Evolutionary conservation across 2,329 filamentous ascomycete genomes (phyloP).

Genomic region (Fusarium tricinctum): DNA sequence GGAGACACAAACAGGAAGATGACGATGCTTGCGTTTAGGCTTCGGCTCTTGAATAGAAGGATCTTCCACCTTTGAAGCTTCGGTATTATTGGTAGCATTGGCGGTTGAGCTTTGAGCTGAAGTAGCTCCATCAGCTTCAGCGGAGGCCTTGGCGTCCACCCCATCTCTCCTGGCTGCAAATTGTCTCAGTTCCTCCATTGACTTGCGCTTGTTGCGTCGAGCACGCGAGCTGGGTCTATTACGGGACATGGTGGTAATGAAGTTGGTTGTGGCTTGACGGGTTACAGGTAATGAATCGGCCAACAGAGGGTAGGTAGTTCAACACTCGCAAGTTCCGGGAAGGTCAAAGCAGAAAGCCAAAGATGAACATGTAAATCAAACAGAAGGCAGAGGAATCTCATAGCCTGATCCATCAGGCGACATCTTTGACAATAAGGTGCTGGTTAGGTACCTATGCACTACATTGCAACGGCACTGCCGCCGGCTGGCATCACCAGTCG

Average conservation of each 20-base stretch:
- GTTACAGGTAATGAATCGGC: too few relatives aligned
- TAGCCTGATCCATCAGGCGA: too few relatives aligned
- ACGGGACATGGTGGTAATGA: slow-evolving; percentile 7
- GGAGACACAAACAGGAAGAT: slow-evolving; percentile 11
- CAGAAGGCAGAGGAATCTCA: not conserved
- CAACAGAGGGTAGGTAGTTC: not conserved
- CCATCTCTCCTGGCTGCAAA: not conserved
- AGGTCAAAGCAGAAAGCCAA: too few relatives aligned
- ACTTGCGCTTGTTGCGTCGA: not conserved
- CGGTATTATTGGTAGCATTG: not conserved
- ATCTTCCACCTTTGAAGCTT: not conserved
- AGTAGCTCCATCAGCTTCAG: not conserved
- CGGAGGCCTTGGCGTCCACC: not conserved
- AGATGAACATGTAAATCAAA: not conserved
- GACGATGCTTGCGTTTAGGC: slow-evolving; percentile 3
- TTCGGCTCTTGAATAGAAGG: too few relatives aligned
- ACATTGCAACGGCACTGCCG: not conserved
- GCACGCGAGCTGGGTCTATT: not conserved
- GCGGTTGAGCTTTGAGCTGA: not conserved
- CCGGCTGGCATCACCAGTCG: not conserved
- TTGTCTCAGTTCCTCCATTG: not conserved
- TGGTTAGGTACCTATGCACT: not conserved
- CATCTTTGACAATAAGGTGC: too few relatives aligned
- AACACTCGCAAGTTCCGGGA: too few relatives aligned
- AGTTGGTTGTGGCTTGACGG: not conserved